Base-by-base conservation (phyloP, 192 early-diverging fungal genomes). In the Neocallimastix lanati region DNA sequence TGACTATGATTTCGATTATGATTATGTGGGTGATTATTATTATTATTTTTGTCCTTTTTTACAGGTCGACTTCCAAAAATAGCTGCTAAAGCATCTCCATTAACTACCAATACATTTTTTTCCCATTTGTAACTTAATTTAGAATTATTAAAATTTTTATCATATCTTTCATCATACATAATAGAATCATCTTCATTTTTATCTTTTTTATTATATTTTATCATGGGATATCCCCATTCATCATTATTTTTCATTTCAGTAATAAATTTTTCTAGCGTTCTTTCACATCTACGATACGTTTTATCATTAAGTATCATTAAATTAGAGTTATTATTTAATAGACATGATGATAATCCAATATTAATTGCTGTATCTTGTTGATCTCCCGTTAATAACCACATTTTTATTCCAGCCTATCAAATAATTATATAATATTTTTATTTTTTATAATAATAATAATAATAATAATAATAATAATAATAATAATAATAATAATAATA, bases 291-390 rank as follows among this genome's bases (percentile, higher is more conserved):
- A 13, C 27, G 25, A 81, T 82, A 36, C 67, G 40, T 28, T 82
- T 18, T 83, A 82, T 40, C 77, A 77, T 85, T 67, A n/a, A 67
- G 25, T 21, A 86, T 87, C 58, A 89, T 29, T 28, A 88, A 79
- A 28, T 35, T 58, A 85, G 88, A 67, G n/a, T 67, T 89, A 50
- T 84, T 84, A 18, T 79, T 77, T 77, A 78, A 58, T 78, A 89
- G 85, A 4, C 91, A 86, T 58, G 91, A 93, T 0, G 94, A 92
- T 77, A 92, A 89, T 18, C 89, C 90, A 81, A 91, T 90, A 77
- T 91, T 89, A 81, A 91, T 87, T 16, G 90, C 88, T 0, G 90
- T 91, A 78, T 90, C 90, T 82, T 86, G 85, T 82, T 90, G 88
- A 84, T 91, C 90, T 85, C 82, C 90, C 2, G 90, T 91, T 58